Conservation (phyloP, 345 rosid species). For the Clausena lansium region DNA sequence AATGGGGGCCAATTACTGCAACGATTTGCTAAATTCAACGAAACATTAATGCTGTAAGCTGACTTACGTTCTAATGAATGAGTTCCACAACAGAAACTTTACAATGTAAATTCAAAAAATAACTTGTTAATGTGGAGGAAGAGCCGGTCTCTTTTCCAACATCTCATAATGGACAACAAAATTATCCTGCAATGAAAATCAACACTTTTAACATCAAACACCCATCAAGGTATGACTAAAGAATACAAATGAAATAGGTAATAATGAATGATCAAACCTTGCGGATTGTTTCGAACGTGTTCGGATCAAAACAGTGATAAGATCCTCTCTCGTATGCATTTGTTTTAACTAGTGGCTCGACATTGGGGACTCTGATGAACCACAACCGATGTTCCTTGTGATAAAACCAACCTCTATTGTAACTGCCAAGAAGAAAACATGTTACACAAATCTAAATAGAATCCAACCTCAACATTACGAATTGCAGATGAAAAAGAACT, state of each 20-base stretch:
- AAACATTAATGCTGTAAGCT: constrained; percentile 29
- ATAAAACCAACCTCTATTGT: constrained; percentile 86
- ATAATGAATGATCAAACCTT: constrained; percentile 54
- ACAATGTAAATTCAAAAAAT: constrained; percentile 42
- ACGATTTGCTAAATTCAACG: constrained; percentile 22
- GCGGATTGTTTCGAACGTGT: constrained; percentile 62
- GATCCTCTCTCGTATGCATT: constrained; percentile 75
- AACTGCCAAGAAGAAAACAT: constrained; percentile 49
- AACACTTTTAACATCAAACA: not conserved
- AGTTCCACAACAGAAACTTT: constrained; percentile 40
- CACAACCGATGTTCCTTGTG: constrained; percentile 81
- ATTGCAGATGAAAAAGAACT: not conserved
- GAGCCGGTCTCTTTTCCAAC: constrained; percentile 87
- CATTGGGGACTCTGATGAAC: constrained; percentile 66
- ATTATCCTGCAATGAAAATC: constrained; percentile 65
- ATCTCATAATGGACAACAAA: constrained; percentile 68
- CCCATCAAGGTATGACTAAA: not conserved
- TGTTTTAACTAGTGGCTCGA: constrained; percentile 87
- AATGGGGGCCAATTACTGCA: not conserved
- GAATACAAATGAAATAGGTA: not conserved
- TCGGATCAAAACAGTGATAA: constrained; percentile 86
- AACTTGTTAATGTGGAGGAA: constrained; percentile 67
- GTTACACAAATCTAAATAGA: not conserved
- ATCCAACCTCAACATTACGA: not conserved
- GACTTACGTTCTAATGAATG: constrained; percentile 34